Percentiles rank a stretch among this genome's conserved stretches.
These are phyloP conservation scores for Penicillium sp. DNA, from an alignment of 2,329 filamentous ascomycete species.

Conservation along the genomic window DNA sequence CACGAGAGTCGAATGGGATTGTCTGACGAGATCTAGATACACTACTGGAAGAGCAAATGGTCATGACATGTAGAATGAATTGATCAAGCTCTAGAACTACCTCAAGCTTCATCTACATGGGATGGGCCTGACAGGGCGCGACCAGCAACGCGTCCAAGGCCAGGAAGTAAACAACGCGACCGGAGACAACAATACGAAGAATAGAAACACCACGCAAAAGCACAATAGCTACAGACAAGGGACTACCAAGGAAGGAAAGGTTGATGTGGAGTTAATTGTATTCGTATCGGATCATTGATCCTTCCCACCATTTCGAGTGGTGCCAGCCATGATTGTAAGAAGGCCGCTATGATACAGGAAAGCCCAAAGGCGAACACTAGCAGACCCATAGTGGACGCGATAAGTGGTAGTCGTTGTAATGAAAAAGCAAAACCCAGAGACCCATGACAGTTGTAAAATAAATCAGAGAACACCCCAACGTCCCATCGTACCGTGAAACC, in stretches of 20 bases:
- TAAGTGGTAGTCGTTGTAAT: conserved; percentile 42
- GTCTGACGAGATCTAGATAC: no score
- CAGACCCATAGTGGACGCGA: conserved; percentile 43
- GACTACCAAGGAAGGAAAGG: not conserved
- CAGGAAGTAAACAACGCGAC: not conserved
- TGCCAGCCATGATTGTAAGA: conserved; percentile 38
- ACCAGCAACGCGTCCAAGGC: no score
- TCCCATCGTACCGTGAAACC: conserved; percentile 49
- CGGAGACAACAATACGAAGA: not conserved
- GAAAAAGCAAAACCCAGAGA: conserved; percentile 46
- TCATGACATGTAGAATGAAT: no score
- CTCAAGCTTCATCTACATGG: no score
- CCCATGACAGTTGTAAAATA: conserved; percentile 44
- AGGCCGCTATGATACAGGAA: conserved; percentile 49
- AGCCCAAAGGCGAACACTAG: conserved; percentile 41
- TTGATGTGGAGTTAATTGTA: conserved; percentile 28
- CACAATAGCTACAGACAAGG: not conserved
- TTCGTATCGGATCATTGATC: conserved; percentile 40
- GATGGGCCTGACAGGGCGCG: no score
- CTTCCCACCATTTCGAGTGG: conserved; percentile 36
- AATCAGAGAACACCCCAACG: conserved; percentile 48
- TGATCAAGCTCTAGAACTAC: no score
- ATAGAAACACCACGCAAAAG: not conserved
- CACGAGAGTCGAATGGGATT: no score
- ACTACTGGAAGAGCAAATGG: no score